Evolutionary conservation across 2,329 filamentous ascomycete genomes (phyloP).

Genomic region (Ascochyta clinopodiicola): DNA sequence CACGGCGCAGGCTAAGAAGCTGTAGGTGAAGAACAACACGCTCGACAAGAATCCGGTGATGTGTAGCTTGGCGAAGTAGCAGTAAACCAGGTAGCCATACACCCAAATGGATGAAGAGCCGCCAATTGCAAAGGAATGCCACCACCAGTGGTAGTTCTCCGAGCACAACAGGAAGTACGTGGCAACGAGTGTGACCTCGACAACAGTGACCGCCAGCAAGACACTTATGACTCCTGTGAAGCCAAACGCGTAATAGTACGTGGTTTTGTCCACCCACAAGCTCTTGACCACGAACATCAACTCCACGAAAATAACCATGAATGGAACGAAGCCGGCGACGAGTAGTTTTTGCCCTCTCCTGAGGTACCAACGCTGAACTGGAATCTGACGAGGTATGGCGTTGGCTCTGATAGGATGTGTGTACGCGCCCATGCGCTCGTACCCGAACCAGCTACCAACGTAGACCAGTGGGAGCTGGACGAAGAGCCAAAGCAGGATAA

Average conservation of each 20-base stretch:
- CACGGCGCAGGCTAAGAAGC: conserved; percentile 78
- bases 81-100: conserved; percentile 83
- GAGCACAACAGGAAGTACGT: conserved; percentile 83
- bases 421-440: conserved; percentile 70
- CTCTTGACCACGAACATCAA: conserved; percentile 86
- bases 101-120: conserved; percentile 81
- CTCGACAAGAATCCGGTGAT: conserved; percentile 81
- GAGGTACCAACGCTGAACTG: conserved; percentile 77
- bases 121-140: conserved; percentile 83
- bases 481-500: conserved; percentile 80
- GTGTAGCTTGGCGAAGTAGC: conserved; percentile 80
- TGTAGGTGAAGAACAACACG: conserved; percentile 85
- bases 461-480: conserved; percentile 88
- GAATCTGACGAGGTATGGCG: conserved; percentile 74
- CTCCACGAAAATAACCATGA: conserved; percentile 88
- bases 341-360: conserved; percentile 68
- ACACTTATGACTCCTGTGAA: conserved; percentile 77
- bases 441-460: conserved; percentile 79
- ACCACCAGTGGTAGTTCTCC: conserved; percentile 89
- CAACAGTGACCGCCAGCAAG: conserved; percentile 76
- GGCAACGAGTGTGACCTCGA: conserved; percentile 82
- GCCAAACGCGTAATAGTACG: conserved; percentile 91
- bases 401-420: conserved; percentile 83
- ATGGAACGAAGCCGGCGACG: conserved; percentile 79
- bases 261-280: conserved; percentile 87